Conservation (phyloP, 106 monocot species). For the Chionographis japonica region DNA sequence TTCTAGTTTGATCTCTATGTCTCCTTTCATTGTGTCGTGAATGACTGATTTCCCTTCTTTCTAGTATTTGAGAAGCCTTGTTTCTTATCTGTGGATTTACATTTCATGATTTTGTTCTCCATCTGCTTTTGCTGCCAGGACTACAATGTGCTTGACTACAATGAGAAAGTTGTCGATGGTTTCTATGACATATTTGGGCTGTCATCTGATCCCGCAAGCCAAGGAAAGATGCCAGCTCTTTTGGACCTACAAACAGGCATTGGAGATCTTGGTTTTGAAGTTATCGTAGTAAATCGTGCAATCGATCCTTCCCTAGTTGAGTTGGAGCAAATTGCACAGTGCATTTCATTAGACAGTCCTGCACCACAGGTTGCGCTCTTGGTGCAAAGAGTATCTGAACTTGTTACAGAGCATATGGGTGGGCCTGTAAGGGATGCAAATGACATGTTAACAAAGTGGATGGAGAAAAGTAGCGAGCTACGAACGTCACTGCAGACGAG, state of each 20-base stretch:
- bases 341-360: slow-evolving; percentile 62
- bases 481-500: slow-evolving; percentile 77
- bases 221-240: slow-evolving; percentile 72
- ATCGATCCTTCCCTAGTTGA: slow-evolving; percentile 69
- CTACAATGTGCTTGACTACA: slow-evolving; percentile 90
- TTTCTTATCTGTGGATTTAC: background rate
- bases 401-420: slow-evolving; percentile 90
- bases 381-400: slow-evolving; percentile 85
- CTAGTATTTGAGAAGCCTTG: no score
- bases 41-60: no score
- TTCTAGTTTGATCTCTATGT: no score
- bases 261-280: slow-evolving; percentile 96
- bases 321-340: slow-evolving; percentile 89
- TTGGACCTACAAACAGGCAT: slow-evolving; percentile 78
- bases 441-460: slow-evolving; percentile 78
- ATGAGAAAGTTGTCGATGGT: slow-evolving; percentile 86
- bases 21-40: no score
- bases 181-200: slow-evolving; percentile 87
- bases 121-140: slow-evolving; percentile 43
- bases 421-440: slow-evolving; percentile 86
- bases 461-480: slow-evolving; percentile 72
- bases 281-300: slow-evolving; percentile 74
- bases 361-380: slow-evolving; percentile 42
- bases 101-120: background rate
- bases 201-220: slow-evolving; percentile 30